phyloP scores from a whole-genome alignment of 768 basidiomycete species.

The Hemileccinum rubropunctum region DNA sequence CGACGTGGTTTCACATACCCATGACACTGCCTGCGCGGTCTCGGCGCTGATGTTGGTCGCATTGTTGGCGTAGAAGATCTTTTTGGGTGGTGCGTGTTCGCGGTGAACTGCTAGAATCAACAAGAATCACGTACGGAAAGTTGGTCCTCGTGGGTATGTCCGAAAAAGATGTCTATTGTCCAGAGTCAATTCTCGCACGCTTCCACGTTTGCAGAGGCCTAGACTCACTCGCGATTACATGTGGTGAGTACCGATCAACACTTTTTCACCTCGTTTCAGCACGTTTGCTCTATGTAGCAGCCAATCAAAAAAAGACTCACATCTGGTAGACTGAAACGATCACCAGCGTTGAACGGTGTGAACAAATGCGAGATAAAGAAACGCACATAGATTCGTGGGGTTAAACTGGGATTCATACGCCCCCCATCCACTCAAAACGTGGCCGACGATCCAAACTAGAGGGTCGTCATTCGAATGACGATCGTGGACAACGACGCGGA shows the following conservation, averaged over 20 bases:
- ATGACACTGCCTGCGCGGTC: constrained; percentile 50
- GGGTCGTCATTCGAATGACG: neutral
- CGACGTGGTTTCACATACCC: constrained; percentile 32
- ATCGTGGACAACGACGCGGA: neutral
- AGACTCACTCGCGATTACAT: constrained; percentile 43
- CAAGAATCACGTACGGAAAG: constrained; percentile 41
- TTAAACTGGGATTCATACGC: constrained; percentile 39
- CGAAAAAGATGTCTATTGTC: constrained; percentile 58
- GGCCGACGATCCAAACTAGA: constrained; percentile 49
- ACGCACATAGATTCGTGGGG: constrained; percentile 45
- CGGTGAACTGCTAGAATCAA: neutral
- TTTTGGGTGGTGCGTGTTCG: neutral
- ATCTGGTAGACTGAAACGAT: constrained; percentile 43
- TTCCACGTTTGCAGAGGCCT: neutral
- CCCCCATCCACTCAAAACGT: constrained; percentile 48
- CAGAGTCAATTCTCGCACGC: neutral
- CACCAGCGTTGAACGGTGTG: neutral
- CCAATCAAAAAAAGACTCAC: constrained; percentile 20
- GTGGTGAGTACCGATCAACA: constrained; percentile 46
- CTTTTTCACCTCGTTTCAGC: constrained; percentile 11
- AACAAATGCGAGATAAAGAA: neutral
- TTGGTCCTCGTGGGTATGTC: constrained; percentile 73
- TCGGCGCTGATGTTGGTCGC: constrained; percentile 53
- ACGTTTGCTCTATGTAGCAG: neutral
- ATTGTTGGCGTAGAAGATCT: constrained; percentile 75